phyloP scores from a whole-genome alignment of 352 stramenopile genomes.

The Globisporangium nodosum region DNA sequence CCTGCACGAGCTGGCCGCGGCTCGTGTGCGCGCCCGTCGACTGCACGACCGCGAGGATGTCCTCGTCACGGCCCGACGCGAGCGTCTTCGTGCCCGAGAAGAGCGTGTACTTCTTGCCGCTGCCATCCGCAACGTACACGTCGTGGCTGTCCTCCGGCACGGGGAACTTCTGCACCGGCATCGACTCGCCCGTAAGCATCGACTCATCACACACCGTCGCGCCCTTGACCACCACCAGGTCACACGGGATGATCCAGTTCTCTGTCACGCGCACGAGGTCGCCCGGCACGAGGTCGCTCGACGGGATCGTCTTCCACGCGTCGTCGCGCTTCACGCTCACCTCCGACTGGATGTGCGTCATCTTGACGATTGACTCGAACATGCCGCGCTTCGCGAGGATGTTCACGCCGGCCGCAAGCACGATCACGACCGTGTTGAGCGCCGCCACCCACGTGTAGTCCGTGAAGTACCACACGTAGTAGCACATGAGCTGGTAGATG shows the following conservation, averaged over 20 bases:
- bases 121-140: constrained; percentile 46
- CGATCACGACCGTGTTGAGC: constrained; percentile 58
- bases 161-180: constrained; percentile 84
- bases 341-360: constrained; percentile 60
- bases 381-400: constrained; percentile 66
- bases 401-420: constrained; percentile 47
- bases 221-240: constrained; percentile 66
- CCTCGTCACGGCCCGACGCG: constrained; percentile 50
- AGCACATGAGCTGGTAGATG: constrained; percentile 84
- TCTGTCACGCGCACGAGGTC: constrained; percentile 60
- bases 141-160: constrained; percentile 40
- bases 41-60: constrained; percentile 74
- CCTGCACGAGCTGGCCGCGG: constrained; percentile 78
- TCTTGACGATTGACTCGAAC: constrained; percentile 42
- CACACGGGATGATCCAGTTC: constrained; percentile 69
- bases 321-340: constrained; percentile 62
- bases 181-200: constrained; percentile 76
- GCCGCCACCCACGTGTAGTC: constrained; percentile 54
- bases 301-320: constrained; percentile 40
- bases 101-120: constrained; percentile 83
- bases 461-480: constrained; percentile 80
- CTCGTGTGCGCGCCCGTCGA: constrained; percentile 81
- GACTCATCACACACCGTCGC: constrained; percentile 68
- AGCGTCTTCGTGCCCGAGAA: constrained; percentile 82
- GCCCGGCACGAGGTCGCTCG: constrained; percentile 49